A percentile compares a stretch with the other conserved stretches of the same genome.
These are phyloP conservation scores for Xylaria polymorpha DNA, from an alignment of 2,329 filamentous ascomycete genomes.

Conservation along the genomic window DNA sequence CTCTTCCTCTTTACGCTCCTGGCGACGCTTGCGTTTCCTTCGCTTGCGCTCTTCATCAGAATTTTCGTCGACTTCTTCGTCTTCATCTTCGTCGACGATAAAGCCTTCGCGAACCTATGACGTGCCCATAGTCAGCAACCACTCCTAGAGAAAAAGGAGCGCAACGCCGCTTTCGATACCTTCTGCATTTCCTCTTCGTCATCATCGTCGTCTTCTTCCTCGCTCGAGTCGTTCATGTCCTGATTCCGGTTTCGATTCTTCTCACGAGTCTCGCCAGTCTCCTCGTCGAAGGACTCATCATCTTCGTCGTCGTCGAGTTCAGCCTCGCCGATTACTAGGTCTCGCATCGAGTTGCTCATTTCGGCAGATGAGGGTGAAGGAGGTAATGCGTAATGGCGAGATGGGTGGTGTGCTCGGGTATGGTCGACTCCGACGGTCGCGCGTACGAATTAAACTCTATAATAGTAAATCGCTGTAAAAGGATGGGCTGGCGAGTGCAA, in stretches of 20 bases:
- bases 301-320: conserved; percentile 88
- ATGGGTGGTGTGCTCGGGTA: conserved; percentile 14
- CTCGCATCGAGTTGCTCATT: conserved; percentile 74
- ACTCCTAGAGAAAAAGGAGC: not conserved
- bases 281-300: conserved; percentile 84
- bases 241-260: conserved; percentile 58
- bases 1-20: conserved; percentile 85
- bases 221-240: conserved; percentile 83
- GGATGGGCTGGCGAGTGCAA: not conserved
- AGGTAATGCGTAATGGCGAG: not conserved
- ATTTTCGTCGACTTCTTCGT: conserved; percentile 73
- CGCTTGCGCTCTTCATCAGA: conserved; percentile 69
- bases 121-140: conserved; percentile 37
- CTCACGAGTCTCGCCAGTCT: conserved; percentile 69
- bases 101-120: conserved; percentile 88
- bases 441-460: conserved; percentile 5
- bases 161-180: conserved; percentile 59
- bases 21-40: conserved; percentile 78
- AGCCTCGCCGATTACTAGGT: conserved; percentile 86
- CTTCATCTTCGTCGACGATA: conserved; percentile 92
- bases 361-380: conserved; percentile 47
- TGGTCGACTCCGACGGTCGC: not conserved
- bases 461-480: conserved; percentile 1
- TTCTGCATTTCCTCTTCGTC: conserved; percentile 85
- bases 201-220: conserved; percentile 92